Evolutionary conservation across 306 rosid genomes (phyloP).

Genomic region (Sicyos edulis): DNA sequence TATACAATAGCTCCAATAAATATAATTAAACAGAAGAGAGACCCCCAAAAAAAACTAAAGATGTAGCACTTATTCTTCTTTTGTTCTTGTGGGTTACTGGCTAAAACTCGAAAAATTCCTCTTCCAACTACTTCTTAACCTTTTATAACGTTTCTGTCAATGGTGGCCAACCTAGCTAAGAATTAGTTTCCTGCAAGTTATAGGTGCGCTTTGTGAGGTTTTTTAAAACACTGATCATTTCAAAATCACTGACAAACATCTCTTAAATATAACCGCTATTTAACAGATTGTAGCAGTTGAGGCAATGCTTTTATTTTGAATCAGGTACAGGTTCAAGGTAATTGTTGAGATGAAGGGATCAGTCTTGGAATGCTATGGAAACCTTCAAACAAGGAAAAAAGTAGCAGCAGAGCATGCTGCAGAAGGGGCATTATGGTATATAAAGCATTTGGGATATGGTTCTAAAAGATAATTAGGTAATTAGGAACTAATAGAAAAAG

Average conservation of each 20-base stretch:
- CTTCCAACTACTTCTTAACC: not conserved
- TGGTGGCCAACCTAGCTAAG: too few species aligned
- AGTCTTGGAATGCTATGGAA: slow-evolving; percentile 50
- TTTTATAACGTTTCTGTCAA: not conserved
- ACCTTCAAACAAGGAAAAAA: slow-evolving; percentile 46
- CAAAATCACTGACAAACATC: too few species aligned
- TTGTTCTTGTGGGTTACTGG: not conserved
- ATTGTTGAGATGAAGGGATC: slow-evolving; percentile 30
- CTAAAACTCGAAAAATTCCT: not conserved
- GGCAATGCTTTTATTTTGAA: slow-evolving; percentile 1
- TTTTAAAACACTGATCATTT: too few species aligned
- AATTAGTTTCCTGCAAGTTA: too few species aligned
- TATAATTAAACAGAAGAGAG: too few species aligned
- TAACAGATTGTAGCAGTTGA: not conserved
- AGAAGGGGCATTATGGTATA: slow-evolving; percentile 60
- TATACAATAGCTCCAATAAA: too few species aligned
- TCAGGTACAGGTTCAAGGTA: slow-evolving; percentile 63
- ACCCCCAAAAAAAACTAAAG: not conserved
- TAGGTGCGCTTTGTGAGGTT: too few species aligned
- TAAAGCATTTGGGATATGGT: slow-evolving; percentile 32
- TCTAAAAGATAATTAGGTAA: slow-evolving; percentile 21
- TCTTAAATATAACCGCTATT: not conserved
- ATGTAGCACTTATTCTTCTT: not conserved
- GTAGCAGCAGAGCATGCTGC: slow-evolving; percentile 56
- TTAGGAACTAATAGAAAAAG: not conserved